Evolutionary conservation across 106 monocot genomes (phyloP).

Genomic region (Dendrobium catenatum): DNA sequence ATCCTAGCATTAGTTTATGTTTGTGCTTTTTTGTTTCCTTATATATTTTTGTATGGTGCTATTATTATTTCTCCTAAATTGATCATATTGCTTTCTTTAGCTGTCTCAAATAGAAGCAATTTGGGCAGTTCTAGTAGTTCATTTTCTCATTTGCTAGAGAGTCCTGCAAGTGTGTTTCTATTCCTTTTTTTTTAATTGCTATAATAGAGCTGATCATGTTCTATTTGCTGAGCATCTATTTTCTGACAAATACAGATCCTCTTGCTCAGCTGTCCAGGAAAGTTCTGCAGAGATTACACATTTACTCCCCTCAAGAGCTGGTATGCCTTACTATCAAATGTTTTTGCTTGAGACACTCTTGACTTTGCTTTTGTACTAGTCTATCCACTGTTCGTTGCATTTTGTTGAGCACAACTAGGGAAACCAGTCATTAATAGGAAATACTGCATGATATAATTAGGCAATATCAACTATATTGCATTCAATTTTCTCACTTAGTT

Average conservation of each 20-base stretch:
- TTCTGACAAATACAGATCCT: slow-evolving; percentile 37
- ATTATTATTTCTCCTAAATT: too few relatives aligned
- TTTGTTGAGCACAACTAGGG: too few relatives aligned
- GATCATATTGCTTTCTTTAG: too few relatives aligned
- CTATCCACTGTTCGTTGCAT: too few relatives aligned
- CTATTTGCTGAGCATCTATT: not conserved
- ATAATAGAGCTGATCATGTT: not conserved
- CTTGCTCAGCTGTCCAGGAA: slow-evolving; percentile 60
- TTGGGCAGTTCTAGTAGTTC: too few relatives aligned
- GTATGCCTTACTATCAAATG: slow-evolving; percentile 22
- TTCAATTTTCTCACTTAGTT: not conserved
- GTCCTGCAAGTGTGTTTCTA: not conserved
- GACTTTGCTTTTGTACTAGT: not conserved
- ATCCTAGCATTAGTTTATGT: too few relatives aligned
- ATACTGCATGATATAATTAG: too few relatives aligned
- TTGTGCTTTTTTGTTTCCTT: too few relatives aligned
- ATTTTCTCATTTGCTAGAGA: too few relatives aligned
- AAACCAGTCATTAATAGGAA: too few relatives aligned
- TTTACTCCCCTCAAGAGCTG: slow-evolving; percentile 43
- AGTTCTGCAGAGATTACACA: slow-evolving; percentile 43
- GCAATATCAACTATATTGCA: not conserved
- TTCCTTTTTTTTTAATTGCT: not conserved
- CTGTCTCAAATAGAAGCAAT: too few relatives aligned
- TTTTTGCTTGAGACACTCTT: not conserved
- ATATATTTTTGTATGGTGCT: too few relatives aligned